Percentiles rank a stretch among this genome's conserved stretches.
phyloP scores from a whole-genome alignment of 2,329 filamentous ascomycete genomes.

The Cercospora beticola region DNA sequence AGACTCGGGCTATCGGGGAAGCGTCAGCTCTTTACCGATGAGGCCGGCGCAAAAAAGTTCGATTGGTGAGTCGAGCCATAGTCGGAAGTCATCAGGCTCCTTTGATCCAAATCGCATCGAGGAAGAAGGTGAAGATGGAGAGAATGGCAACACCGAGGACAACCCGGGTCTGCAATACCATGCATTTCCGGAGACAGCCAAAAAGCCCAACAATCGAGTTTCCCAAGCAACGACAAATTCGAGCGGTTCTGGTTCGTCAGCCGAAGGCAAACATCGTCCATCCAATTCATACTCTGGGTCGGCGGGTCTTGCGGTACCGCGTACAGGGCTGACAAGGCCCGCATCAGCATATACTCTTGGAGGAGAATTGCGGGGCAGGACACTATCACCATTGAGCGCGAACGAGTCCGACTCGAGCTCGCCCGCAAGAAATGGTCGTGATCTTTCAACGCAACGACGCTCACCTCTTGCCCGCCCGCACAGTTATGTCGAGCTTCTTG shows the following conservation, averaged over 20 bases:
- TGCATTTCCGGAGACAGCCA: conserved; percentile 43
- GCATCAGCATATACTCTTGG: conserved; percentile 72
- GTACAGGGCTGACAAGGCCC: conserved; percentile 54
- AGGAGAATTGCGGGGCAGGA: conserved; percentile 69
- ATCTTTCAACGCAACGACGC: conserved; percentile 52
- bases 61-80: conserved; percentile 19
- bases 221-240: conserved; percentile 37
- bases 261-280: conserved; percentile 20
- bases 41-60: conserved; percentile 1
- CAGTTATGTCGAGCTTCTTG: conserved; percentile 63
- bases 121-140: conserved; percentile 29
- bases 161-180: conserved; percentile 52
- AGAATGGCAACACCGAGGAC: conserved; percentile 36
- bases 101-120: conserved; percentile 28
- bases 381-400: conserved; percentile 54
- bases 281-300: conserved; percentile 34
- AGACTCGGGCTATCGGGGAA: conserved; percentile 23
- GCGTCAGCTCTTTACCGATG: background rate
- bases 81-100: conserved; percentile 24
- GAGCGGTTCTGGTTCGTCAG: conserved; percentile 33
- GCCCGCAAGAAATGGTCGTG: conserved; percentile 46
- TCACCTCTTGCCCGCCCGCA: conserved; percentile 60
- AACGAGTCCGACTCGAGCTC: conserved; percentile 39
- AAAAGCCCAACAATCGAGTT: conserved; percentile 29
- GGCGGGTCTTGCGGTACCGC: conserved; percentile 42